Percentiles rank a stretch among this genome's conserved stretches.
phyloP scores from a whole-genome alignment of 176 grass and related monocot genomes.

The Alloteropsis semialata region DNA sequence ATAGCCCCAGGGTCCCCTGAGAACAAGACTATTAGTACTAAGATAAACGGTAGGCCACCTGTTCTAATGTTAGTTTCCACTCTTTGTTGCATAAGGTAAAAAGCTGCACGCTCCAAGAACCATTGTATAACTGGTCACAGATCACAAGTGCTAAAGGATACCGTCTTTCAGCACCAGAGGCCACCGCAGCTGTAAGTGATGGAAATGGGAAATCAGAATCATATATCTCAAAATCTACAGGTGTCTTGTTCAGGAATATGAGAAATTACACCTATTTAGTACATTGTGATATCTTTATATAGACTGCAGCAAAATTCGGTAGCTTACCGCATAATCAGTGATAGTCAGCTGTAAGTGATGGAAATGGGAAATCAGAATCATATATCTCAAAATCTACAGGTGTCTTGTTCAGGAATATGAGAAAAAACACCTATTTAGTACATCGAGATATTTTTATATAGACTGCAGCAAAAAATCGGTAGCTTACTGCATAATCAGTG shows the following conservation, averaged over 20 bases:
- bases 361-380: constrained; percentile 11
- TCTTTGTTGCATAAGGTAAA: not conserved
- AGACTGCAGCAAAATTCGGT: not conserved
- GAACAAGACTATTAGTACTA: not conserved
- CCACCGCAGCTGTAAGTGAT: constrained; percentile 8
- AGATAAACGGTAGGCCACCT: not conserved
- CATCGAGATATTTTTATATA: not conserved
- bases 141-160: not conserved
- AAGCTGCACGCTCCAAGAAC: not conserved
- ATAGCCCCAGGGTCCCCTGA: not conserved
- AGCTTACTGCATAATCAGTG: not conserved
- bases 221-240: not conserved
- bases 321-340: not conserved
- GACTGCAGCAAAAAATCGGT: not conserved
- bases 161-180: not conserved
- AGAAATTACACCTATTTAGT: not conserved
- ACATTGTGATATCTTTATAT: not conserved
- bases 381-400: not conserved
- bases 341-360: constrained; percentile 15
- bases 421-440: not conserved
- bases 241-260: not conserved
- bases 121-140: not conserved
- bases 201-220: constrained; percentile 10
- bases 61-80: not conserved
- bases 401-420: not conserved